Conservation (phyloP, 164 flowering plant genomes). For the Platanus orientalis region DNA sequence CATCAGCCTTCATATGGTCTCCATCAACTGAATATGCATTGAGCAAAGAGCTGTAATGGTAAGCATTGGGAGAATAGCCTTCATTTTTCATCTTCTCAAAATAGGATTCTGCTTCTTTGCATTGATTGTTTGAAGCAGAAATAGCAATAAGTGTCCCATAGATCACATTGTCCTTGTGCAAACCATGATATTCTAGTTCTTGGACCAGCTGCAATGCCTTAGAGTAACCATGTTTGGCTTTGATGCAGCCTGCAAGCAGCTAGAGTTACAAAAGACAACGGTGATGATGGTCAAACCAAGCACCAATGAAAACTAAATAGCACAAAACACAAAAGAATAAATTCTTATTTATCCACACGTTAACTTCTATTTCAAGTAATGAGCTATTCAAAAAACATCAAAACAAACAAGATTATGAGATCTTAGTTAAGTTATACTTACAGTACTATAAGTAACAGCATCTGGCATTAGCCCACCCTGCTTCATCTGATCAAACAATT, state of each 20-base stretch:
- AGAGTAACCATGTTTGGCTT: conserved; percentile 57
- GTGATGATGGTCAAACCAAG: conserved; percentile 1
- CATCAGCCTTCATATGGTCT: conserved; percentile 65
- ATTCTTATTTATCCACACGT: too few relatives aligned
- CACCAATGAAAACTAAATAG: not conserved
- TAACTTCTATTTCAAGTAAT: not conserved
- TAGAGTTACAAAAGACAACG: conserved; percentile 27
- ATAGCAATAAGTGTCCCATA: conserved; percentile 80
- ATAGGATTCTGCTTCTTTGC: conserved; percentile 70
- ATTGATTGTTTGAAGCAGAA: conserved; percentile 71
- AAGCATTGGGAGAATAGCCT: conserved; percentile 70
- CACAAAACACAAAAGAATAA: not conserved
- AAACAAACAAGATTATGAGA: not conserved
- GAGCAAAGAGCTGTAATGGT: conserved; percentile 86
- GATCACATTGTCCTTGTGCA: conserved; percentile 64
- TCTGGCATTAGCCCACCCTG: conserved; percentile 68
- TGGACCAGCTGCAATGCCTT: conserved; percentile 67
- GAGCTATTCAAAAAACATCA: not conserved
- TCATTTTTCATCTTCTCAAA: conserved; percentile 70
- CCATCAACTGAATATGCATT: conserved; percentile 77
- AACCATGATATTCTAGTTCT: conserved; percentile 49
- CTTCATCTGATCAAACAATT: conserved; percentile 82
- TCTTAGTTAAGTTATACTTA: conserved; percentile 29
- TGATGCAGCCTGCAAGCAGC: conserved; percentile 89
- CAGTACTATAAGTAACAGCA: conserved; percentile 78